Evolutionary conservation across 1,139 yeast species (phyloP), one percentile per base, ranked within the genome.

Genomic region (Kurtzmaniella quercitrusa): DNA sequence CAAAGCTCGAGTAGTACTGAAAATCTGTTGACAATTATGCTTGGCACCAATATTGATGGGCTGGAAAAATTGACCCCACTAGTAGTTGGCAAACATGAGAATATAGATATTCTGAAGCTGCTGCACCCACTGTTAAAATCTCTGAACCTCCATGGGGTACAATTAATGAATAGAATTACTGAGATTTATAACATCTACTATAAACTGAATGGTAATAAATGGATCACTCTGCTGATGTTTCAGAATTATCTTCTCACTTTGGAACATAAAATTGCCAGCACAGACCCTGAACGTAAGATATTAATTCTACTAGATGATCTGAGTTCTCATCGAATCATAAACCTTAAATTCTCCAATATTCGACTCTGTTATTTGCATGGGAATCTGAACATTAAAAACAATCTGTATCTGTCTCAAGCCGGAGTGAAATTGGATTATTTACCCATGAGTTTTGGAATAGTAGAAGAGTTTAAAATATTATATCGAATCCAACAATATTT

Each of bases 151-250:
- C 9, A 5, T 12, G 40, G 40, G 2, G 15, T 21, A 10, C 38
- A 55, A 3, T 52, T 71, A 21, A 65, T 67, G 64, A 70, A 72
- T 50, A 80, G 78, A 50, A 60, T 81, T 42, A 73, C 81, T 0
- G 75, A 73, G 40, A 68, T 67, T 29, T 79, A 79, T 55, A 75
- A 77, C 23, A 64, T 82, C 9, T 66, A 73, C 18, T 81, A 81
- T 59, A 81, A 79, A 50, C 77, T 82, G 43, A 81, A 82, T 51
- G 70, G 75, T 42, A 79, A 79, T 58, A 79, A 81, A 46, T 81
- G 86, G 85, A 65, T 82, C 34, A 81, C 87, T 1, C 76, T 84
- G n/a, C 76, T 80, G 34, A 64, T 80, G 62, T 81, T 82, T 52
- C 83, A 81, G 50, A 80, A 81, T 52, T 82, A 84, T 72, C 58